Base-by-base conservation (phyloP, 495 filamentous ascomycete species). In the Chlorociboria aeruginascens region DNA sequence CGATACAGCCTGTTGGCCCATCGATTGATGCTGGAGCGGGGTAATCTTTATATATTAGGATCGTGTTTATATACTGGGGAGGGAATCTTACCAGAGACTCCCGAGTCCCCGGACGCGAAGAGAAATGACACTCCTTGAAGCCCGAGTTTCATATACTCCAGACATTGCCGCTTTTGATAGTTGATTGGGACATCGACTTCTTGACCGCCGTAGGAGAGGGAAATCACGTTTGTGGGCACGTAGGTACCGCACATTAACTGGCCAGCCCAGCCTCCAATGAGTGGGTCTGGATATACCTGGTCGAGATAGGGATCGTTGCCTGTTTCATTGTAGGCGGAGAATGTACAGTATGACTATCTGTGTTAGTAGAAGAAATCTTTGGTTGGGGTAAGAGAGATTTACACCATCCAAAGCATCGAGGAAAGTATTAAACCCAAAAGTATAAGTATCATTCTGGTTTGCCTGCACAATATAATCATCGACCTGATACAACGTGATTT, bases 331-430 rank as follows among this genome's bases (percentile, higher is more conserved):
- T 70, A 73, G 0, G 66, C 74, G 10, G 69, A 64, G 33, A 66
- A 69, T 40, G 65, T 53, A 67, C 73, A 83, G 61, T 82, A 81
- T 16, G 69, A 73, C 49, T 52, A 28, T 29, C 7, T 7, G 7
- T 12, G 13, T 43, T 28, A 12, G 20, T 10, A 28, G 2, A 30
- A 7, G 20, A n/a, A 28, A 13, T 2, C 13, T 8, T 39, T 2
- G 8, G 16, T 39, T 39, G n/a, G 36, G 20, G 13, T 12, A 17
- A 3, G 17, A 41, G 8, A 11, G 12, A 56, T 76, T 67, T 58
- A 79, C 72, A 8, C 74, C 78, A 52, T 82, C 79, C 13, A 83
- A 67, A 14, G 78, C 76, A 55, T 80, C 73, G 50, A 77, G 67
- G 58, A 80, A 73, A 16, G 62, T 69, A 53, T 69, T 71, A 51